Evolutionary conservation across 2,329 filamentous ascomycete genomes (phyloP).

Genomic region (Exophiala sp.): DNA sequence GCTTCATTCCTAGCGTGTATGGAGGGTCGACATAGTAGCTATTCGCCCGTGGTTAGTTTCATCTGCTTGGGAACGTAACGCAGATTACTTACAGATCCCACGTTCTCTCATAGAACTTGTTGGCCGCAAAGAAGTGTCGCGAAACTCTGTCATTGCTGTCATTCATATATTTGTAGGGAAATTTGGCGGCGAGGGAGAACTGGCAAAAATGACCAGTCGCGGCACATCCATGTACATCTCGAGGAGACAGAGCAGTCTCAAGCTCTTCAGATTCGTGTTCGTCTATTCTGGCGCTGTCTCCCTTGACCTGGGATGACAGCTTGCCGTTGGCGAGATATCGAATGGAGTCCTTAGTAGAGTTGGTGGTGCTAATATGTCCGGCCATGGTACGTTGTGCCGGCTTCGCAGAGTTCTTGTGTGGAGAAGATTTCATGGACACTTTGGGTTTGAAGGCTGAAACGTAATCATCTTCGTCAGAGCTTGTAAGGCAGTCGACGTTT

Average conservation of each 20-base stretch:
- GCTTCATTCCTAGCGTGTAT: constrained; percentile 41
- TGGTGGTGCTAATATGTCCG: background rate
- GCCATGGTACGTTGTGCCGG: background rate
- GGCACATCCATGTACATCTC: constrained; percentile 18
- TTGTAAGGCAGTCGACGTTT: constrained; percentile 9
- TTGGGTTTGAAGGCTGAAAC: constrained; percentile 19
- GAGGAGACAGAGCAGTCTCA: constrained; percentile 7
- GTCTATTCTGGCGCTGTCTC: background rate
- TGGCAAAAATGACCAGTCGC: constrained; percentile 36
- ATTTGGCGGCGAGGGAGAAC: constrained; percentile 36
- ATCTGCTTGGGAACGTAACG: no score
- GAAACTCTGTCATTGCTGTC: constrained; percentile 34
- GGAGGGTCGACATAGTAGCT: constrained; percentile 64
- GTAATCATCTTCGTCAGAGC: constrained; percentile 28
- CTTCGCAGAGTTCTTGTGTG: background rate
- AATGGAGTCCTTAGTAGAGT: background rate
- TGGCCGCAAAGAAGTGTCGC: constrained; percentile 37
- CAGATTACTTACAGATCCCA: constrained; percentile 68
- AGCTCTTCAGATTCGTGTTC: background rate
- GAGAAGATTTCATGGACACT: constrained; percentile 18
- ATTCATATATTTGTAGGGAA: constrained; percentile 41
- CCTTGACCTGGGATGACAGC: background rate
- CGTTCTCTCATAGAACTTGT: constrained; percentile 47
- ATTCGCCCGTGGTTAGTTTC: background rate
- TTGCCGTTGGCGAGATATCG: constrained; percentile 13